Percentiles rank a stretch among this genome's conserved stretches.
Conservation (phyloP, 1,139 yeast species). For the Nakaseomyces glabratus region DNA sequence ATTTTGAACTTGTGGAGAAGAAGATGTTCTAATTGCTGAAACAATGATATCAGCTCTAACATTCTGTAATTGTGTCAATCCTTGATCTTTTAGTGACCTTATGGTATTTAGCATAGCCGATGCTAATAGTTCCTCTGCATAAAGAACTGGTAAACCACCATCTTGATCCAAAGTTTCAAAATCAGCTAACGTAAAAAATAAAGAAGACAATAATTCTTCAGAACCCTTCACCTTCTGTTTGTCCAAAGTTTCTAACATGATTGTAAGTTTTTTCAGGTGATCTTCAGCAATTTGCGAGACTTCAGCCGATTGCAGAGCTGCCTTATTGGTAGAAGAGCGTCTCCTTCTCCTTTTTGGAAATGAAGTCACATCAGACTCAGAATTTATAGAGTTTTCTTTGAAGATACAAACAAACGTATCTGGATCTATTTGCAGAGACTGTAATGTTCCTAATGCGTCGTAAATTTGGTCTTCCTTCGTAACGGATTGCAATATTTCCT, state of each 20-base stretch:
- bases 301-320: slow-evolving; percentile 63
- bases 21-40: slow-evolving; percentile 78
- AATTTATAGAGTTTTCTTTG: slow-evolving; percentile 36
- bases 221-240: slow-evolving; percentile 35
- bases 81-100: slow-evolving; percentile 38
- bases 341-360: slow-evolving; percentile 65
- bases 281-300: slow-evolving; percentile 64
- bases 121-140: slow-evolving; percentile 85
- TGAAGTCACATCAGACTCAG: slow-evolving; percentile 33
- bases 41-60: slow-evolving; percentile 86
- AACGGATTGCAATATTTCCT: slow-evolving; percentile 49
- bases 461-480: slow-evolving; percentile 38
- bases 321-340: slow-evolving; percentile 66
- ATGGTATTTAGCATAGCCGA: slow-evolving; percentile 74
- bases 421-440: slow-evolving; percentile 39
- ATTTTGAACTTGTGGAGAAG: slow-evolving; percentile 92
- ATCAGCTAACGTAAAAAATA: slow-evolving; percentile 71
- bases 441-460: slow-evolving; percentile 49
- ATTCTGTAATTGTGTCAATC: slow-evolving; percentile 50
- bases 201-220: slow-evolving; percentile 45
- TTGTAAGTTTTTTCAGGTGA: slow-evolving; percentile 70
- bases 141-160: slow-evolving; percentile 82
- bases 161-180: slow-evolving; percentile 82
- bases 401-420: slow-evolving; percentile 42
- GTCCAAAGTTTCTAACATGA: slow-evolving; percentile 73